phyloP scores from a whole-genome alignment of 2,329 filamentous ascomycete genomes.

The Ascochyta fabae region DNA sequence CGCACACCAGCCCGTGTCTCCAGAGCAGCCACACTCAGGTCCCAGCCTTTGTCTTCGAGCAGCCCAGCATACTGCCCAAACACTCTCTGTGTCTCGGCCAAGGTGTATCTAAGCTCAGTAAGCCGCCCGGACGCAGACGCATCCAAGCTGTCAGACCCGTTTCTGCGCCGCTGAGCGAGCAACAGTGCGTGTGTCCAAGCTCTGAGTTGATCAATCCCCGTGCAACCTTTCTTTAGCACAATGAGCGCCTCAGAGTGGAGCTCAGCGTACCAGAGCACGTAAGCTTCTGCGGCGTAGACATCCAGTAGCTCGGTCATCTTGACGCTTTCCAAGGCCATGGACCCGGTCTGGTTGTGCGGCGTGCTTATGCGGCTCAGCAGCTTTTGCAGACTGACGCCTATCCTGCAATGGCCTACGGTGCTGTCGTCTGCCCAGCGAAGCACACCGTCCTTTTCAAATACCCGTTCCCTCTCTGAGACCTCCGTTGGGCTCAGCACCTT shows the following conservation, averaged over 20 bases:
- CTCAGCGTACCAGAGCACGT: constrained; percentile 65
- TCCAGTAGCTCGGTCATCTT: constrained; percentile 57
- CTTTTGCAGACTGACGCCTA: constrained; percentile 58
- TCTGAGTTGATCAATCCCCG: constrained; percentile 59
- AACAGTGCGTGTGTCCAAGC: constrained; percentile 68
- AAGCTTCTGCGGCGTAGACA: constrained; percentile 60
- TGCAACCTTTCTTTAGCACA: constrained; percentile 66
- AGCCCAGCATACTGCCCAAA: constrained; percentile 55
- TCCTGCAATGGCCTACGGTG: constrained; percentile 60
- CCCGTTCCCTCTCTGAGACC: constrained; percentile 64
- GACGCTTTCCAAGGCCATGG: constrained; percentile 37
- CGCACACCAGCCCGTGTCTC: constrained; percentile 66
- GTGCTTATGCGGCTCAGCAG: constrained; percentile 39
- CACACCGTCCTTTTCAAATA: constrained; percentile 70
- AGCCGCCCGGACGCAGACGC: constrained; percentile 30
- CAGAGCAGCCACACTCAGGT: constrained; percentile 66
- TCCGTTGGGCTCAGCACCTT: constrained; percentile 68
- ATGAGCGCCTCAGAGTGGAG: constrained; percentile 57
- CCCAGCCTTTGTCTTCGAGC: constrained; percentile 65
- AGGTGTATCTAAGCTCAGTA: constrained; percentile 49
- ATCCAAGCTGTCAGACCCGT: constrained; percentile 7
- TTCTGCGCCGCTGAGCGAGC: constrained; percentile 42
- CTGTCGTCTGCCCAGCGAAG: constrained; percentile 61
- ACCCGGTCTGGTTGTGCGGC: constrained; percentile 35
- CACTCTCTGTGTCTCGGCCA: constrained; percentile 48